Evolutionary conservation across 345 rosid genomes (phyloP).

Genomic region (Sisymbrium irio): DNA sequence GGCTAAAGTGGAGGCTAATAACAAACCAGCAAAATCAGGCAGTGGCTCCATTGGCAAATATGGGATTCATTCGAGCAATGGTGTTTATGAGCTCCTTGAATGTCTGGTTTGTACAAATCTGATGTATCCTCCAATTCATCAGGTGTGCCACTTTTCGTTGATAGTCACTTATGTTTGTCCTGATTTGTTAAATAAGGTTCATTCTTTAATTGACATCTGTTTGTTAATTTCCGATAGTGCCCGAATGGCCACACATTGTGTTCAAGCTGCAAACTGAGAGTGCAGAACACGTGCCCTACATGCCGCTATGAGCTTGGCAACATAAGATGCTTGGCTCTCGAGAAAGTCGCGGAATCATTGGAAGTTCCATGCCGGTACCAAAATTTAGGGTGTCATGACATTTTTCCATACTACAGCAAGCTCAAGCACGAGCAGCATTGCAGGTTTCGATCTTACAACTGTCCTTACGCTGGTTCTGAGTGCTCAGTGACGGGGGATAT

Average conservation of each 20-base stretch:
- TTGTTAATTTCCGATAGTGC: constrained; percentile 43
- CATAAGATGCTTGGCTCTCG: constrained; percentile 85
- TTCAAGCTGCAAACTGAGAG: constrained; percentile 66
- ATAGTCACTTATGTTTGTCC: neutral
- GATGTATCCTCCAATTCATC: constrained; percentile 87
- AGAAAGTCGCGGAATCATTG: constrained; percentile 78
- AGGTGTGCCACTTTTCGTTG: constrained; percentile 45
- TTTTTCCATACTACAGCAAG: constrained; percentile 76
- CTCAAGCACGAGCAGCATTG: constrained; percentile 80
- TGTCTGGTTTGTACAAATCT: constrained; percentile 73
- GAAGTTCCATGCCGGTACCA: constrained; percentile 84
- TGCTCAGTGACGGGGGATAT: constrained; percentile 83
- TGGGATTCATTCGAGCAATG: constrained; percentile 50
- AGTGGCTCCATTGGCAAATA: constrained; percentile 44
- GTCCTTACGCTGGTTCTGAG: constrained; percentile 89
- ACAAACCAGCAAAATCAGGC: constrained; percentile 48
- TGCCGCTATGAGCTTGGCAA: constrained; percentile 86
- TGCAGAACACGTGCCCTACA: constrained; percentile 76
- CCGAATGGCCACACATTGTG: constrained; percentile 90
- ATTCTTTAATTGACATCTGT: neutral
- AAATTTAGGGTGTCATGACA: constrained; percentile 65
- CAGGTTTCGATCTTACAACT: constrained; percentile 64
- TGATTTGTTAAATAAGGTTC: neutral
- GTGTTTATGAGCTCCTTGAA: constrained; percentile 78
- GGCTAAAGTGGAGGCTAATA: constrained; percentile 42